Conservation (phyloP, 2,329 filamentous ascomycete genomes). For the Xylariales sp. region DNA sequence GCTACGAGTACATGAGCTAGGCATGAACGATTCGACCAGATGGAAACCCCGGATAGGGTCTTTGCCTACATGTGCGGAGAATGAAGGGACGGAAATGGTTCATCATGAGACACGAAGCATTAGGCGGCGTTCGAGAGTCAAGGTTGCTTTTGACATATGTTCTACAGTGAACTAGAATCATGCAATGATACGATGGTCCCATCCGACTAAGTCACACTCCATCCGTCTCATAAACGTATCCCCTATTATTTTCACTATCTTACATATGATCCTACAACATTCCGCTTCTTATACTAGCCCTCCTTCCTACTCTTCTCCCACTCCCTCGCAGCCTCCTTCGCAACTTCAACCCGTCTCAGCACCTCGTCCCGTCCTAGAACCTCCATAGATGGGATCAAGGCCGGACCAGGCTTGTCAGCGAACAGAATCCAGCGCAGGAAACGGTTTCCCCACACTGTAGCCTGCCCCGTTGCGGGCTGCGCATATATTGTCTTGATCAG, state of each 20-base stretch:
- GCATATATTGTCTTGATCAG: constrained; percentile 18
- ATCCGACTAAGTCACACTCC: too few species aligned
- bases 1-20: neutral
- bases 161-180: neutral
- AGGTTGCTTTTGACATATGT: constrained; percentile 8
- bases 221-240: too few species aligned
- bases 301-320: neutral
- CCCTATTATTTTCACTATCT: too few species aligned
- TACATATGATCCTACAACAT: neutral
- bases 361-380: constrained; percentile 23
- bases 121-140: constrained; percentile 20
- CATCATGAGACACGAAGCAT: constrained; percentile 28
- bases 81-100: neutral
- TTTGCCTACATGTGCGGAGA: neutral
- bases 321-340: constrained; percentile 14
- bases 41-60: neutral
- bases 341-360: constrained; percentile 17
- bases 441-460: constrained; percentile 20
- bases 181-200: too few species aligned
- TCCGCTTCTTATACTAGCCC: neutral
- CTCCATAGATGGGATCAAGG: constrained; percentile 18
- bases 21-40: neutral
- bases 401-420: constrained; percentile 19
- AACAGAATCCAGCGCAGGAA: constrained; percentile 24
- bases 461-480: neutral